Evolutionary conservation across 2,329 filamentous ascomycete species (phyloP), one percentile per base, ranked within the genome.

Genomic region (Neofusicoccum sp.): DNA sequence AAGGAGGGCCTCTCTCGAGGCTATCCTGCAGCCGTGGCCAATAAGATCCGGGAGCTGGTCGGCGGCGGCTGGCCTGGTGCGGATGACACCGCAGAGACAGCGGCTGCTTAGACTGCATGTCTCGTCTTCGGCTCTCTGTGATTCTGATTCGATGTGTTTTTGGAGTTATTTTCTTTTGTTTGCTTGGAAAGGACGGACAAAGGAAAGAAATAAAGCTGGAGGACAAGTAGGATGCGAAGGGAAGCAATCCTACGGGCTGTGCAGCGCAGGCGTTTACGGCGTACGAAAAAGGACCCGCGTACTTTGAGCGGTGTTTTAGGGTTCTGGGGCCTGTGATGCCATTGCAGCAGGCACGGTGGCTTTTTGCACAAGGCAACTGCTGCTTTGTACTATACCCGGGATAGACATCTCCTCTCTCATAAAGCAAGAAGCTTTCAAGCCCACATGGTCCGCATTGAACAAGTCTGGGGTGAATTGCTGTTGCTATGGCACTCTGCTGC

Each of bases 1-100:
- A 84, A 89, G 60, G 95, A 99, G 81, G 97, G 97, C 84, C 82
- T 97, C 36, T 87, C 86, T 48, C 86, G 95, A 61, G 93, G 93
- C 40, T 99, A 98, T 71, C 95, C 95, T 48, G 86, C 86, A 64
- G 93, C 95, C 4, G 95, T 99, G 12, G 89, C 93, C 45, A 90
- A 89, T 78, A 98, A 97, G 83, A 93, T 98, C 63, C 82, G 95
- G 43, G 95, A 97, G 76, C 84, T 99, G 58, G 86, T 99, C 6
- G 73, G 73, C 33, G 73, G 73, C 59, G 73, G 73, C 34, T 65
- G 70, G 45, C 63, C 68, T 28, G 45, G 65, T 60, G 67, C 54
- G 4, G 43, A 11, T 20, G 53, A 48, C 14, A 30, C 28, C 11
- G 38, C 24, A 8, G 43, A 48, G 9, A 34, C 49, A 34, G 33